Percentiles rank a stretch among this genome's conserved stretches.
These are phyloP conservation scores for Aspergillus steynii DNA, from an alignment of 495 filamentous ascomycete genomes.

Conservation along the genomic window DNA sequence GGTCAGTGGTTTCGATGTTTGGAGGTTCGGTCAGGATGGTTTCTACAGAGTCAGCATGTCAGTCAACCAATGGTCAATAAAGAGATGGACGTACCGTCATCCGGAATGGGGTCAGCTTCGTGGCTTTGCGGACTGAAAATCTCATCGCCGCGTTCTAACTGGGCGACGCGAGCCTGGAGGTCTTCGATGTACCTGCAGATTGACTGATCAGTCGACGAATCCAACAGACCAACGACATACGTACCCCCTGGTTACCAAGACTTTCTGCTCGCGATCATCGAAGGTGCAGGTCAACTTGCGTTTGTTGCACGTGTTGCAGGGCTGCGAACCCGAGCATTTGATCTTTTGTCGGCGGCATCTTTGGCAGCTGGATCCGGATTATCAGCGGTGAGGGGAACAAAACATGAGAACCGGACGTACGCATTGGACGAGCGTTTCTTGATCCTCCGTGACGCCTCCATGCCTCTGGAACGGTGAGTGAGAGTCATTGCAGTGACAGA, in stretches of 20 bases:
- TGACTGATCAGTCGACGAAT: conserved; percentile 5
- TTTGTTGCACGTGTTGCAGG: conserved; percentile 45
- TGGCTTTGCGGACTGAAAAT: conserved; percentile 14
- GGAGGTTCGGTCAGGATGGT: conserved; percentile 8
- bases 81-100: neutral
- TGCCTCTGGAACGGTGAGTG: neutral
- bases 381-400: neutral
- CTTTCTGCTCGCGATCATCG: conserved; percentile 43
- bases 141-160: conserved; percentile 25
- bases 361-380: conserved; percentile 30
- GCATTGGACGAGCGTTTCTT: conserved; percentile 42
- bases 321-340: conserved; percentile 43
- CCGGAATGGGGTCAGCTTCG: conserved; percentile 9
- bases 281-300: conserved; percentile 42
- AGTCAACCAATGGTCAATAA: neutral
- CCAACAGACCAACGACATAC: neutral
- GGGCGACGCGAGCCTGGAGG: conserved; percentile 35
- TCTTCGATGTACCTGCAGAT: conserved; percentile 37
- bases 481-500: too few relatives aligned
- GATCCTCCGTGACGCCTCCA: conserved; percentile 19
- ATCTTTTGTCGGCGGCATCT: conserved; percentile 50
- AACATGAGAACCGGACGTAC: conserved; percentile 21
- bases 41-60: neutral
- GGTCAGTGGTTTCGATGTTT: conserved; percentile 18
- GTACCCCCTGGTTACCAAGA: conserved; percentile 43